Percentiles rank a stretch among this genome's conserved stretches.
Conservation (phyloP, 805 yeast species). For the Myxozyma sirexii region DNA sequence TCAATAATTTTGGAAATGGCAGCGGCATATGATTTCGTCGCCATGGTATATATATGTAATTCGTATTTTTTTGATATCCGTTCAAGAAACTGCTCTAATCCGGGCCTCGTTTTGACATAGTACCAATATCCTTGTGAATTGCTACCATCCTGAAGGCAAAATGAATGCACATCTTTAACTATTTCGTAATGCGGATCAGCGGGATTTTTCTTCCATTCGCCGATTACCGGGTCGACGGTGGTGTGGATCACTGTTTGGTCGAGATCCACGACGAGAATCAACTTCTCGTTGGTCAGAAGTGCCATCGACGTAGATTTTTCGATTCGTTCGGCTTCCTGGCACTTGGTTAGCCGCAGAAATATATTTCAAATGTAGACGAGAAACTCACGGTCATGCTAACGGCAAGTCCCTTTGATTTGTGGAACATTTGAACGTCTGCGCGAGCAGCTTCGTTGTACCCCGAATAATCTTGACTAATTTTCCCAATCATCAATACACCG, state of each 20-base stretch:
- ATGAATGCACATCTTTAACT: conserved; percentile 76
- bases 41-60: conserved; percentile 97
- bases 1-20: conserved; percentile 89
- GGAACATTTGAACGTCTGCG: conserved; percentile 87
- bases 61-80: conserved; percentile 70
- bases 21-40: conserved; percentile 89
- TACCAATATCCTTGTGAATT: conserved; percentile 56
- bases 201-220: conserved; percentile 91
- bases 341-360: too few relatives aligned
- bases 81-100: conserved; percentile 71
- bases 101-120: conserved; percentile 90
- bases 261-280: conserved; percentile 90
- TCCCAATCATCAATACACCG: conserved; percentile 27
- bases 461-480: conserved; percentile 70
- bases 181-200: conserved; percentile 82
- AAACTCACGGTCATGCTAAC: conserved; percentile 55
- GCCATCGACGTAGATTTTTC: conserved; percentile 68
- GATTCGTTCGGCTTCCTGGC: conserved; percentile 79
- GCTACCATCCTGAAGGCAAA: conserved; percentile 70
- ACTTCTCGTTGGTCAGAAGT: conserved; percentile 62
- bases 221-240: conserved; percentile 95
- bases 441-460: conserved; percentile 69
- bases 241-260: conserved; percentile 98
- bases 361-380: too few relatives aligned
- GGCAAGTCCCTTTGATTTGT: conserved; percentile 79